Conservation (phyloP, 129 eudicot genomes). For the Flaveria bidentis region DNA sequence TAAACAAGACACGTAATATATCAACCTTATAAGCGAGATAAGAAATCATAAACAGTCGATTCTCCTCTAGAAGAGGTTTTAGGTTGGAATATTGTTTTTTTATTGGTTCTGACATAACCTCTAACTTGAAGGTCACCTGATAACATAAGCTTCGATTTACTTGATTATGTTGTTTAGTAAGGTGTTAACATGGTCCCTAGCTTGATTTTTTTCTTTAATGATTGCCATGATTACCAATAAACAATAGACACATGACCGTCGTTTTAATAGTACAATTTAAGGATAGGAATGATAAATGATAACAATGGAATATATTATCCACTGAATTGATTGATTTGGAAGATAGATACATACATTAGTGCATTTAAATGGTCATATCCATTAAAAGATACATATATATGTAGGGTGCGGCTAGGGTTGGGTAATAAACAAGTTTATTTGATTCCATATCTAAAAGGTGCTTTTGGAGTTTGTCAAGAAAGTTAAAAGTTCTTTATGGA, state of each 20-base stretch:
- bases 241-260: no score
- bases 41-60: no score
- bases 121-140: no score
- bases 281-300: slow-evolving; percentile 32
- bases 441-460: slow-evolving; percentile 37
- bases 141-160: no score
- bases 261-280: neutral
- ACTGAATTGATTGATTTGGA: slow-evolving; percentile 27
- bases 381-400: slow-evolving; percentile 9
- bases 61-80: no score
- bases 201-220: no score
- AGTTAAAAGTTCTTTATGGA: slow-evolving; percentile 10
- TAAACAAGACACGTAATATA: neutral
- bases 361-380: slow-evolving; percentile 13
- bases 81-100: no score
- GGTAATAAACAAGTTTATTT: slow-evolving; percentile 9
- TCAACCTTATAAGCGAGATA: neutral
- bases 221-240: no score
- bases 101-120: no score
- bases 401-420: neutral
- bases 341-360: slow-evolving; percentile 25
- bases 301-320: slow-evolving; percentile 22
- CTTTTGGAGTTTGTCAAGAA: slow-evolving; percentile 32
- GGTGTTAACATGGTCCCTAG: no score
- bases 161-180: no score